Percentiles rank a stretch among this genome's conserved stretches.
Evolutionary conservation across 768 basidiomycete genomes (phyloP).

Genomic region (Neoboletus brunneissimus): DNA sequence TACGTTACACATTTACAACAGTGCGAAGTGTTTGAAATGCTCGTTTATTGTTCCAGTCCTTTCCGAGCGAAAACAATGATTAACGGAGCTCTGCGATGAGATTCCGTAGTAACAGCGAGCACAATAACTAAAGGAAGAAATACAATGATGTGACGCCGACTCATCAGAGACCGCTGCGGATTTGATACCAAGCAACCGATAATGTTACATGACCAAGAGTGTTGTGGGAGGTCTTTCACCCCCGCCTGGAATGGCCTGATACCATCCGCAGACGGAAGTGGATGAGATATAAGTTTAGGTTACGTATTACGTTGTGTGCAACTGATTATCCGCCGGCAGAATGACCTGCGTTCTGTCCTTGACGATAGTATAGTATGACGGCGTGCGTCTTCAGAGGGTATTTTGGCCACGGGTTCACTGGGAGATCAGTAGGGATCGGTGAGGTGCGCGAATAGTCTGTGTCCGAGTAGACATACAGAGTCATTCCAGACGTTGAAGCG

Average conservation of each 20-base stretch:
- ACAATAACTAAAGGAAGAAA: constrained; percentile 15
- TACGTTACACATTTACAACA: constrained; percentile 11
- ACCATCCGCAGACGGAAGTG: constrained; percentile 9
- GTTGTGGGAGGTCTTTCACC: constrained; percentile 10
- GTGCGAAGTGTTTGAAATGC: neutral
- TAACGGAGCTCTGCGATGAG: neutral
- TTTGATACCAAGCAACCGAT: constrained; percentile 20
- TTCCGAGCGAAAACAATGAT: constrained; percentile 7
- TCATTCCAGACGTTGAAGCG: constrained; percentile 64
- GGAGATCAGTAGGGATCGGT: constrained; percentile 4
- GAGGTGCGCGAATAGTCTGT: neutral
- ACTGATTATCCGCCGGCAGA: constrained; percentile 30
- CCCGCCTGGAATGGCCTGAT: constrained; percentile 8
- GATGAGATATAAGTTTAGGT: constrained; percentile 27
- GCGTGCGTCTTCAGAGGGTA: constrained; percentile 23
- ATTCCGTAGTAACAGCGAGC: constrained; percentile 10
- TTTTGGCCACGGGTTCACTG: constrained; percentile 23
- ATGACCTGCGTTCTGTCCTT: constrained; percentile 27
- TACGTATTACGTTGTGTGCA: constrained; percentile 31
- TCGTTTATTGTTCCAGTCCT: constrained; percentile 12
- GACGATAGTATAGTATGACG: constrained; percentile 30
- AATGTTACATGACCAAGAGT: constrained; percentile 31
- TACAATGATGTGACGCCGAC: constrained; percentile 11
- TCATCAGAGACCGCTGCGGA: constrained; percentile 10
- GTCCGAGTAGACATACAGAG: constrained; percentile 28